Percentiles rank a stretch among this genome's conserved stretches.
These are phyloP conservation scores for Sextonia rubra DNA, from an alignment of 164 flowering plant genomes.

Conservation along the genomic window DNA sequence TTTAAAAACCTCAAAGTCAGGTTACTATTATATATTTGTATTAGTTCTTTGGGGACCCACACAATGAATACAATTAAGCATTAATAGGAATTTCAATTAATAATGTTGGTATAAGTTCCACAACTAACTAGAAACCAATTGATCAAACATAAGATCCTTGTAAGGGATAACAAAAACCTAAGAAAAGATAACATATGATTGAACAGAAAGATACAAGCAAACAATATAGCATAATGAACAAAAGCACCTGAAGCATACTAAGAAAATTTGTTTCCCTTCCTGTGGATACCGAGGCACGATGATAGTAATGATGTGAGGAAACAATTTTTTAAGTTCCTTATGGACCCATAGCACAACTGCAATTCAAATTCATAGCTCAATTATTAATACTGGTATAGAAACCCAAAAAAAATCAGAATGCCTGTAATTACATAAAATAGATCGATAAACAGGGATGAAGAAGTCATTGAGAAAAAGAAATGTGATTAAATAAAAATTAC, in stretches of 20 bases:
- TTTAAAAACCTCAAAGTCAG: too few relatives aligned
- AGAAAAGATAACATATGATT: too few relatives aligned
- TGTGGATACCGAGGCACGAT: slow-evolving; percentile 88
- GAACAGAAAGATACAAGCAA: too few relatives aligned
- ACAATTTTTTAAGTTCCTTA: slow-evolving; percentile 40
- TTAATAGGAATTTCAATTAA: too few relatives aligned
- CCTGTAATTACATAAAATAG: not conserved
- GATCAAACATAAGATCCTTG: too few relatives aligned
- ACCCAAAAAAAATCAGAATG: not conserved
- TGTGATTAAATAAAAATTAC: not conserved
- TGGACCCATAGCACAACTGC: slow-evolving; percentile 77
- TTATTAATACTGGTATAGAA: not conserved
- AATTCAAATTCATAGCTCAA: slow-evolving; percentile 11
- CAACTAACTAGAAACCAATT: too few relatives aligned
- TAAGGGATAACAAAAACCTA: too few relatives aligned
- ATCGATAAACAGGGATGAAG: not conserved
- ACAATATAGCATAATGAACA: not conserved
- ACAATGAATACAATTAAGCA: too few relatives aligned
- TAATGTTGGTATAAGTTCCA: too few relatives aligned
- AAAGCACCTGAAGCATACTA: slow-evolving; percentile 36
- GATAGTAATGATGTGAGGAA: slow-evolving; percentile 55
- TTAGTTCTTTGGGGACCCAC: too few relatives aligned
- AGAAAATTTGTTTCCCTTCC: slow-evolving; percentile 54
- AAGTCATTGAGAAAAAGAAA: not conserved
- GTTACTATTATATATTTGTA: too few relatives aligned